Evolutionary conservation across 2,329 filamentous ascomycete genomes (phyloP).

Genomic region (Gaeumannomyces tritici): DNA sequence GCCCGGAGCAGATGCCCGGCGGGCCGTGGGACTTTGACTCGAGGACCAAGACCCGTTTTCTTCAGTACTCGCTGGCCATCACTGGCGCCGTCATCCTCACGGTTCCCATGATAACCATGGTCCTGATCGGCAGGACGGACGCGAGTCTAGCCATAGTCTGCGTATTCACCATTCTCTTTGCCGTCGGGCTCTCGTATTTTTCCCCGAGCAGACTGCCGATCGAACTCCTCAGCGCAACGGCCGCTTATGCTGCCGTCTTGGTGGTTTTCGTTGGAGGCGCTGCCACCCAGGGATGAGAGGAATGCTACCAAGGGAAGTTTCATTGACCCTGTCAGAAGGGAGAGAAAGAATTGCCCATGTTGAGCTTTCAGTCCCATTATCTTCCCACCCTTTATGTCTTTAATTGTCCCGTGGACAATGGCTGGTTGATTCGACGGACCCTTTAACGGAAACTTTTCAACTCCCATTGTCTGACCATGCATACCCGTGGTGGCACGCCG

Average conservation of each 20-base stretch:
- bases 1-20: not conserved
- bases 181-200: not conserved
- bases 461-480: too few relatives aligned
- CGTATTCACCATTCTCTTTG: not conserved
- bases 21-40: not conserved
- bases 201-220: constrained; percentile 3
- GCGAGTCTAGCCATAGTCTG: not conserved
- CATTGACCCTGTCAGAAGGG: not conserved
- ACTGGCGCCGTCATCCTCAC: not conserved
- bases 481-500: too few relatives aligned
- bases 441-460: too few relatives aligned
- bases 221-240: not conserved
- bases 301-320: not conserved
- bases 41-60: not conserved
- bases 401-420: too few relatives aligned
- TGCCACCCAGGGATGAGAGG: not conserved
- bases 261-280: not conserved
- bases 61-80: not conserved
- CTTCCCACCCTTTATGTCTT: too few relatives aligned
- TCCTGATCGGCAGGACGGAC: not conserved
- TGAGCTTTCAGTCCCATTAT: too few relatives aligned
- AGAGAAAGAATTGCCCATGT: too few relatives aligned
- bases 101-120: not conserved
- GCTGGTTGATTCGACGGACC: too few relatives aligned
- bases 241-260: not conserved